Evolutionary conservation across 352 stramenopile genomes (phyloP).

Genomic region (Phytophthora uliginosa): DNA sequence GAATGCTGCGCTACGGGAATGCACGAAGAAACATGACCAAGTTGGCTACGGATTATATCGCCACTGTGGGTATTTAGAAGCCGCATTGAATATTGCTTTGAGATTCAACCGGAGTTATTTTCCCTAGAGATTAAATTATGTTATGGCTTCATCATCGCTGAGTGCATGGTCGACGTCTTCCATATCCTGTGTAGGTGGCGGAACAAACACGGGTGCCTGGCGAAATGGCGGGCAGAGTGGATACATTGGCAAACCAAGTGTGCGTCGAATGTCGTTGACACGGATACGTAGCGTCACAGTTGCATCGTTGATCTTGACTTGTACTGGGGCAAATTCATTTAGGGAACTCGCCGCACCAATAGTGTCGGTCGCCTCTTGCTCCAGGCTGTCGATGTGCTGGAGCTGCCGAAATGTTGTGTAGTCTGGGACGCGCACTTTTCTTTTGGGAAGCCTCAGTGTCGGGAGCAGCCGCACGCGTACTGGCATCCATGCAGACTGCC

Average conservation of each 20-base stretch:
- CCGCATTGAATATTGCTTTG: not conserved
- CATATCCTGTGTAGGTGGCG: slow-evolving; percentile 2
- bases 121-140: too few relatives aligned
- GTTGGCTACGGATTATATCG: slow-evolving; percentile 9
- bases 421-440: slow-evolving; percentile 3
- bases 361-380: not conserved
- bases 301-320: slow-evolving; percentile 1
- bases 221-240: slow-evolving; percentile 11
- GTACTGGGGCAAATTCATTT: slow-evolving; percentile 1
- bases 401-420: slow-evolving; percentile 19
- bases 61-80: slow-evolving; percentile 19
- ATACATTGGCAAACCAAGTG: slow-evolving; percentile 1
- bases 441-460: too few relatives aligned
- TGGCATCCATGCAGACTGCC: too few relatives aligned
- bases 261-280: slow-evolving; percentile 5
- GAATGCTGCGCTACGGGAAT: slow-evolving; percentile 8
- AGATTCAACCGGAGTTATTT: too few relatives aligned
- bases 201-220: not conserved
- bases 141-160: slow-evolving; percentile 14
- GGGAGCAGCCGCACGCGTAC: too few relatives aligned
- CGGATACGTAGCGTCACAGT: slow-evolving; percentile 6
- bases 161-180: slow-evolving; percentile 11
- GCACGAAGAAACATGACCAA: slow-evolving; percentile 6
- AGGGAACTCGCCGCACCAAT: too few relatives aligned
- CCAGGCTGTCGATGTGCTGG: slow-evolving; percentile 17